Evolutionary conservation across 2,329 filamentous ascomycete genomes (phyloP).

Genomic region (Alternaria triticimaculans): DNA sequence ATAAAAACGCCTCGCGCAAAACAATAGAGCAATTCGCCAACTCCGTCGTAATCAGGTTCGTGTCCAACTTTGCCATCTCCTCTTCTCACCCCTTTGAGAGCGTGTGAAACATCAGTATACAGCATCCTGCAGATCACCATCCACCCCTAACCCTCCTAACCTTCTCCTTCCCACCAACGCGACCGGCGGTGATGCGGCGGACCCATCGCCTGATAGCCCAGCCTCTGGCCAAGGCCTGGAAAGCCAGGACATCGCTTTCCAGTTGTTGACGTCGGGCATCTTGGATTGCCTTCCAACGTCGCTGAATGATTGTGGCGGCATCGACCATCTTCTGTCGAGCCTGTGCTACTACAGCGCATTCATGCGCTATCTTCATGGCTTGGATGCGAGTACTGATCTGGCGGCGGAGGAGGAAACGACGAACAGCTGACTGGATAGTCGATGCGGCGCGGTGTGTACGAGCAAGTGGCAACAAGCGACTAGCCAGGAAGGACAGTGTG

Average conservation of each 20-base stretch:
- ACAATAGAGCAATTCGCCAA: not conserved
- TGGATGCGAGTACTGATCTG: slow-evolving; percentile 43
- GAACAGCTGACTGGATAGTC: slow-evolving; percentile 61
- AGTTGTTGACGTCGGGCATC: slow-evolving; percentile 44
- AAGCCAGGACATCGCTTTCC: slow-evolving; percentile 46
- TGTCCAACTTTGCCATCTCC: not conserved
- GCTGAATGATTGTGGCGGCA: slow-evolving; percentile 54
- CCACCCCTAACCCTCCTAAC: slow-evolving; percentile 45
- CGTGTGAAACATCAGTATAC: not conserved
- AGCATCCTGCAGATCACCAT: slow-evolving; percentile 33
- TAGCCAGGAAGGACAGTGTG: slow-evolving; percentile 66
- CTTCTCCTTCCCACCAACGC: slow-evolving; percentile 42
- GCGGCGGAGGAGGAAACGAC: slow-evolving; percentile 43
- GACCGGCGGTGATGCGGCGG: slow-evolving; percentile 32
- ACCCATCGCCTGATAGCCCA: slow-evolving; percentile 48
- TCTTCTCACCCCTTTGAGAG: not conserved
- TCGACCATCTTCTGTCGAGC: slow-evolving; percentile 50
- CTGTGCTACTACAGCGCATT: slow-evolving; percentile 57
- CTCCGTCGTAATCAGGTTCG: not conserved
- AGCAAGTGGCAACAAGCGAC: slow-evolving; percentile 61
- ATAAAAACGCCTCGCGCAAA: not conserved
- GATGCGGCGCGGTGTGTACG: slow-evolving; percentile 58
- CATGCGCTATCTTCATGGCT: slow-evolving; percentile 52
- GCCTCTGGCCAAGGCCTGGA: slow-evolving; percentile 54
- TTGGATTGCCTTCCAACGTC: slow-evolving; percentile 51